Conservation (phyloP, 257 asterid genomes). For the Solanum paucissectum region DNA sequence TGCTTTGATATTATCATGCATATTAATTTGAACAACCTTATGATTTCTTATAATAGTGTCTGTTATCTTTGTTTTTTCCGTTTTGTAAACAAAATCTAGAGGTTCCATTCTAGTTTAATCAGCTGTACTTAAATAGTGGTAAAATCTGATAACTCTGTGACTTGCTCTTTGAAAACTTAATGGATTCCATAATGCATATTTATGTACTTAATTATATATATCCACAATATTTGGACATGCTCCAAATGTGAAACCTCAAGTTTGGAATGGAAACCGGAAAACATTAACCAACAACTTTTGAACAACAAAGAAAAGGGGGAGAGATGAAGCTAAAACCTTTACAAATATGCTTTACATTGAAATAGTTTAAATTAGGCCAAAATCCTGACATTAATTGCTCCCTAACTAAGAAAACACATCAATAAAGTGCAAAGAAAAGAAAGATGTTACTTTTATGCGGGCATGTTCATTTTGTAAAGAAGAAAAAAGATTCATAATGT, state of each 20-base stretch:
- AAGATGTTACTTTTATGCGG: background rate
- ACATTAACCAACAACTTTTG: background rate
- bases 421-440: background rate
- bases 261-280: background rate
- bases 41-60: background rate
- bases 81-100: background rate
- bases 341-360: background rate
- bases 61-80: background rate
- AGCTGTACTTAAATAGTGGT: background rate
- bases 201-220: background rate
- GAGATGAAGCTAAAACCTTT: background rate
- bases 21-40: background rate
- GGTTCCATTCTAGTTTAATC: background rate
- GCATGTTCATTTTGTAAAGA: background rate
- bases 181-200: background rate
- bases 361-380: background rate
- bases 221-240: background rate
- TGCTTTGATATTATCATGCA: background rate
- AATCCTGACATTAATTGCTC: background rate
- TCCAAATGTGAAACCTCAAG: background rate
- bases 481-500: background rate
- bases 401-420: background rate
- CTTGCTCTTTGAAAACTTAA: background rate
- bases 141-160: background rate
- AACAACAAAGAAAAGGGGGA: background rate